These are phyloP conservation scores for Zymoseptoria crescenta DNA, from an alignment of 2,329 filamentous ascomycete species.

Conservation along the genomic window DNA sequence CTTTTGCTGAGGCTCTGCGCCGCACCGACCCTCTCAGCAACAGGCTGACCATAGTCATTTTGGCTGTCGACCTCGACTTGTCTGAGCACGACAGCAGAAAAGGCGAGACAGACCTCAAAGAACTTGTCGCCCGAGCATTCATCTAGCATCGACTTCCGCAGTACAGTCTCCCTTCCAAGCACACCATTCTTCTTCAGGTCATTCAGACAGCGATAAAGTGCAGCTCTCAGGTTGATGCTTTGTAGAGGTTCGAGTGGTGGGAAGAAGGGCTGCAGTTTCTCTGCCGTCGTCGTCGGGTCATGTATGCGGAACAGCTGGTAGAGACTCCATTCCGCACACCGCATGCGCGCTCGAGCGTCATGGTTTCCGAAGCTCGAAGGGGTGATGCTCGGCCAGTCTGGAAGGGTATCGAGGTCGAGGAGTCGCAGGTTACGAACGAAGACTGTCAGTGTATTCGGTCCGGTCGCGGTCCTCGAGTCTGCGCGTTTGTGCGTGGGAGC, in stretches of 20 bases:
- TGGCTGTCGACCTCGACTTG: conserved; percentile 47
- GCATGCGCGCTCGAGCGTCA: conserved; percentile 68
- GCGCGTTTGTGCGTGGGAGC: conserved; percentile 12
- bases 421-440: conserved; percentile 81
- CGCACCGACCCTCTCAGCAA: conserved; percentile 48
- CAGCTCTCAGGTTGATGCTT: conserved; percentile 80
- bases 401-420: conserved; percentile 65
- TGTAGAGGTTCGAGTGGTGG: conserved; percentile 84
- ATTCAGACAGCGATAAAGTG: conserved; percentile 71
- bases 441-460: conserved; percentile 43
- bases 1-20: conserved; percentile 26
- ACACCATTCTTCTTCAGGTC: conserved; percentile 81
- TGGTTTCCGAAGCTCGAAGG: conserved; percentile 57
- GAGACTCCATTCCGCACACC: conserved; percentile 82
- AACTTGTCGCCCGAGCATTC: conserved; percentile 90
- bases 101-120: conserved; percentile 74
- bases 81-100: conserved; percentile 76
- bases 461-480: conserved; percentile 10
- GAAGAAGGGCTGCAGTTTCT: conserved; percentile 83
- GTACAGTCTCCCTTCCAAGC: conserved; percentile 67
- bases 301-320: conserved; percentile 79
- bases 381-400: conserved; percentile 75
- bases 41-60: conserved; percentile 28
- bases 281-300: conserved; percentile 67
- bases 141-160: conserved; percentile 93